These are phyloP conservation scores for Malus domestica DNA, from an alignment of 306 rosid genomes.

Conservation along the genomic window ASM211411v1 NC_041793.1:8132001-8132500, in stretches of 20 bases:
- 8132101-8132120: conserved; percentile 97
- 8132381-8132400: not conserved
- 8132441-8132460: conserved; percentile 74
- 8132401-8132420: conserved; percentile 6
- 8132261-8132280: conserved; percentile 4
- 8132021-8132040: conserved; percentile 91
- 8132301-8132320: conserved; percentile 82
- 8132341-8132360: conserved; percentile 44
- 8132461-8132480: conserved; percentile 55
- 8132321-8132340: conserved; percentile 53
- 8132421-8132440: conserved; percentile 62
- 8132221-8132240: not conserved
- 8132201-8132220: not conserved
- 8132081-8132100: conserved; percentile 94
- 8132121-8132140: conserved; percentile 71
- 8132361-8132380: conserved; percentile 7
- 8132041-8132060: conserved; percentile 82
- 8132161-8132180: conserved; percentile 1
- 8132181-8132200: conserved; percentile 5
- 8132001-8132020: conserved; percentile 67
- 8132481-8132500: conserved; percentile 34
- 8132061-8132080: conserved; percentile 84
- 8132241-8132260: not conserved
- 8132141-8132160: conserved; percentile 9
- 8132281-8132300: conserved; percentile 40